phyloP scores from a whole-genome alignment of 306 rosid genomes.

The Vigna angularis region DNA sequence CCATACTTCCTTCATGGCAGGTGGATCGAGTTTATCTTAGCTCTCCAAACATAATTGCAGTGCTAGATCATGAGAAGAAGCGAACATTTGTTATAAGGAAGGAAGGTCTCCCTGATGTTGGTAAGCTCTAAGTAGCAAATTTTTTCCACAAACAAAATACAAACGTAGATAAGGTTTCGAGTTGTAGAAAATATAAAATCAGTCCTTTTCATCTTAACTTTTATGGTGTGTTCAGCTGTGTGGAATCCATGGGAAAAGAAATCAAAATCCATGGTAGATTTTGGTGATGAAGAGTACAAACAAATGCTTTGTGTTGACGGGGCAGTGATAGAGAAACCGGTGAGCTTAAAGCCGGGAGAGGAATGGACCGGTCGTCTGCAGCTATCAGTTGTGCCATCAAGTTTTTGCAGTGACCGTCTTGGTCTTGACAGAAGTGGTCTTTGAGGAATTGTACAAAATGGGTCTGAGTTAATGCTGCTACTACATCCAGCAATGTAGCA shows the following conservation, averaged over 20 bases:
- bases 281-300: slow-evolving; percentile 92
- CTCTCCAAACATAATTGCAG: slow-evolving; percentile 78
- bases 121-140: slow-evolving; percentile 56
- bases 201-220: background rate
- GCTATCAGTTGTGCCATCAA: slow-evolving; percentile 82
- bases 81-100: slow-evolving; percentile 79
- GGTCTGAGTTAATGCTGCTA: slow-evolving; percentile 31
- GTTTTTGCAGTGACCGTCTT: slow-evolving; percentile 76
- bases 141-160: background rate
- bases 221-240: slow-evolving; percentile 55
- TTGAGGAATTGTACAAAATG: slow-evolving; percentile 54
- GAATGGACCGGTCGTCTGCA: slow-evolving; percentile 91
- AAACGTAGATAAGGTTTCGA: background rate
- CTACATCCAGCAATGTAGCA: slow-evolving; percentile 33
- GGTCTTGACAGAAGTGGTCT: slow-evolving; percentile 57
- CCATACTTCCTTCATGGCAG: slow-evolving; percentile 47
- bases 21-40: slow-evolving; percentile 90
- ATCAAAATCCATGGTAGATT: slow-evolving; percentile 78
- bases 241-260: slow-evolving; percentile 99
- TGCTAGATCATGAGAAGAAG: slow-evolving; percentile 90
- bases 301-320: slow-evolving; percentile 95
- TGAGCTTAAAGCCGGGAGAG: slow-evolving; percentile 89
- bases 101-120: slow-evolving; percentile 96
- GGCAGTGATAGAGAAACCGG: slow-evolving; percentile 79
- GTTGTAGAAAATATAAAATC: background rate